These are phyloP conservation scores for Monosporascus sp. DNA, from an alignment of 2,329 filamentous ascomycete genomes.

Conservation along the genomic window DNA sequence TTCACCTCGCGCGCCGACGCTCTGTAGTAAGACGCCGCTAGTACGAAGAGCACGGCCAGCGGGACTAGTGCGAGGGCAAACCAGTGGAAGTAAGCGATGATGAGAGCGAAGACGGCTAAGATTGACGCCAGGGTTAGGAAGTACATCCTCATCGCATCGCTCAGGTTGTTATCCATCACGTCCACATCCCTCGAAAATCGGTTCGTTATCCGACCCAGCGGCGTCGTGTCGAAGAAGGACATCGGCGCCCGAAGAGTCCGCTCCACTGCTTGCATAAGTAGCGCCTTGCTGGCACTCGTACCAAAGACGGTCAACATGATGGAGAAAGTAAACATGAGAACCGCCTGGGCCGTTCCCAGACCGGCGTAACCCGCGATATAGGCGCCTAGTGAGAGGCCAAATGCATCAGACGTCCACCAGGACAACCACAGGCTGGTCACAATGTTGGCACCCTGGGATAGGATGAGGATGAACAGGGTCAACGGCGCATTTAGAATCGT, in stretches of 20 bases:
- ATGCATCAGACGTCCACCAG: slow-evolving; percentile 84
- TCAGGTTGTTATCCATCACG: slow-evolving; percentile 90
- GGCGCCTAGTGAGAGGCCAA: slow-evolving; percentile 55
- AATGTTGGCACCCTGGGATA: slow-evolving; percentile 81
- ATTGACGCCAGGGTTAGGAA: slow-evolving; percentile 81
- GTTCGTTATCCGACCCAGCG: slow-evolving; percentile 90
- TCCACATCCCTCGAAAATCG: slow-evolving; percentile 94
- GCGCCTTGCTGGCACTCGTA: slow-evolving; percentile 73
- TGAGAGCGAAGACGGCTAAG: slow-evolving; percentile 75
- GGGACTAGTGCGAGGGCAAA: slow-evolving; percentile 61
- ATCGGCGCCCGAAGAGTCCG: slow-evolving; percentile 68
- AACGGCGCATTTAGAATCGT: slow-evolving; percentile 63
- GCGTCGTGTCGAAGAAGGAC: slow-evolving; percentile 97
- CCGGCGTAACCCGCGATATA: slow-evolving; percentile 72
- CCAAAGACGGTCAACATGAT: slow-evolving; percentile 71
- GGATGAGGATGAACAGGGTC: slow-evolving; percentile 54
- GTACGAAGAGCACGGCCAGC: slow-evolving; percentile 70
- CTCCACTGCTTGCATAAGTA: slow-evolving; percentile 75
- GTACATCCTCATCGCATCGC: slow-evolving; percentile 89
- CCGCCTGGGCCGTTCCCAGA: slow-evolving; percentile 64
- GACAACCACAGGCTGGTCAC: slow-evolving; percentile 87
- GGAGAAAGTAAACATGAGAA: slow-evolving; percentile 77
- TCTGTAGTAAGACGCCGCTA: slow-evolving; percentile 83
- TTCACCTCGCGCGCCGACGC: slow-evolving; percentile 91
- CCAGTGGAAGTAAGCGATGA: slow-evolving; percentile 93